phyloP scores from a whole-genome alignment of 2,329 filamentous ascomycete species.

The Penicillium brevicompactum region DNA sequence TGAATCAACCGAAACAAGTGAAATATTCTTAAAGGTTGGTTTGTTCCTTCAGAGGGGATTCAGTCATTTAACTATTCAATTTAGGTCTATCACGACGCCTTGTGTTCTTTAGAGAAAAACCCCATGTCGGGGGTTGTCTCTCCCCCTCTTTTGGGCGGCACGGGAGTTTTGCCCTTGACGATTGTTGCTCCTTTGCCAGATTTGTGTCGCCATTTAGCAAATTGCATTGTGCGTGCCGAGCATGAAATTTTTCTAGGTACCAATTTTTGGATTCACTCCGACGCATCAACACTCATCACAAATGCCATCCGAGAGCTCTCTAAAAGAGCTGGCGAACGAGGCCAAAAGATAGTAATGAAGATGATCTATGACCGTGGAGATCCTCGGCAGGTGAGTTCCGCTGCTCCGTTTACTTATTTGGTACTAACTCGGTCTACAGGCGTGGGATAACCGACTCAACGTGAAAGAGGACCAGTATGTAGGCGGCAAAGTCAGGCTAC shows the following conservation, averaged over 20 bases:
- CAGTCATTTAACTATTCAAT: neutral
- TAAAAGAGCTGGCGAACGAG: slow-evolving; percentile 60
- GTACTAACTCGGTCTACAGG: slow-evolving; percentile 24
- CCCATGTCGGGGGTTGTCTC: slow-evolving; percentile 54
- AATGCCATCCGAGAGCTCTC: slow-evolving; percentile 71
- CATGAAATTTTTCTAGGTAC: slow-evolving; percentile 74
- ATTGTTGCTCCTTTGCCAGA: slow-evolving; percentile 71
- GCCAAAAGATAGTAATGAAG: slow-evolving; percentile 66
- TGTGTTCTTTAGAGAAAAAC: slow-evolving; percentile 46
- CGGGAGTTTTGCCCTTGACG: slow-evolving; percentile 67
- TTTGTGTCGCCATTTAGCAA: slow-evolving; percentile 73
- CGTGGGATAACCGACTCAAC: slow-evolving; percentile 65
- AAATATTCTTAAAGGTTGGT: slow-evolving; percentile 64
- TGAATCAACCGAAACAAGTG: slow-evolving; percentile 64
- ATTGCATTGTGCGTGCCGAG: slow-evolving; percentile 72
- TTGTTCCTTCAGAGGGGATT: neutral
- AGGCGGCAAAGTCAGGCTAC: slow-evolving; percentile 61
- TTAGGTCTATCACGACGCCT: slow-evolving; percentile 66
- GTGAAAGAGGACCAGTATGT: slow-evolving; percentile 63
- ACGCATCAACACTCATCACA: slow-evolving; percentile 67
- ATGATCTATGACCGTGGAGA: slow-evolving; percentile 75
- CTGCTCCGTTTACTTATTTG: neutral
- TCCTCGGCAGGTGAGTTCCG: slow-evolving; percentile 55
- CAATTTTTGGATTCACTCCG: slow-evolving; percentile 73
- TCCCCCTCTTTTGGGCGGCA: slow-evolving; percentile 61